These are phyloP conservation scores for Pyrenochaeta sp. DNA, from an alignment of 2,329 filamentous ascomycete species.

Conservation along the genomic window DNA sequence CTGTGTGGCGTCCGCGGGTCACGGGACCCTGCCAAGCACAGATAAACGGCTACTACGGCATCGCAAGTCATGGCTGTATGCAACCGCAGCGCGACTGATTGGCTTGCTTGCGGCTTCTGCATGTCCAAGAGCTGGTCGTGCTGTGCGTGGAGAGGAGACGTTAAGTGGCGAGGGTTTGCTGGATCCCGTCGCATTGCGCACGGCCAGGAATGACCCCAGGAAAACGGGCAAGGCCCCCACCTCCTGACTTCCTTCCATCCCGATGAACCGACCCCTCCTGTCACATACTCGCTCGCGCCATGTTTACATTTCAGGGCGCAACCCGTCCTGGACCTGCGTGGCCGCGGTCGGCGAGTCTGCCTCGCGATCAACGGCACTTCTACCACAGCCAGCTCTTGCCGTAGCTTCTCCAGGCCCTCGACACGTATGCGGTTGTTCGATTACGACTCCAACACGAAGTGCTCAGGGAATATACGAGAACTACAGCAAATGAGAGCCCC, in stretches of 20 bases:
- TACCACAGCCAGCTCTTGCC: background rate
- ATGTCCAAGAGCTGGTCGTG: background rate
- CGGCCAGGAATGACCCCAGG: background rate
- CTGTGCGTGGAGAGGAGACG: background rate
- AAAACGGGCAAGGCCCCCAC: background rate
- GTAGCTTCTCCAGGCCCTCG: background rate
- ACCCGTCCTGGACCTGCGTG: no score
- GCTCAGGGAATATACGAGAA: background rate
- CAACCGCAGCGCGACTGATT: background rate
- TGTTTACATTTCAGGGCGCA: no score
- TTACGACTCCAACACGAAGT: background rate
- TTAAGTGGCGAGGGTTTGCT: slow-evolving; percentile 8
- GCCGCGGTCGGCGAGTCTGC: background rate
- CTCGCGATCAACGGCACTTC: background rate
- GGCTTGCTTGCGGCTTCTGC: background rate
- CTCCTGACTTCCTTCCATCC: slow-evolving; percentile 8
- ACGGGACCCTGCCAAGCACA: background rate
- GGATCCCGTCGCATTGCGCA: background rate
- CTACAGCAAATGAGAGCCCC: background rate
- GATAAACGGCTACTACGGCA: background rate
- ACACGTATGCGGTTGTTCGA: background rate
- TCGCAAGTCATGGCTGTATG: background rate
- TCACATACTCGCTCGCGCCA: no score
- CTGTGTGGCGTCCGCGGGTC: background rate
- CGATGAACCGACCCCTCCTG: background rate